Base-by-base conservation (phyloP, 2,329 filamentous ascomycete species). In the Neonectria magnoliae region DNA sequence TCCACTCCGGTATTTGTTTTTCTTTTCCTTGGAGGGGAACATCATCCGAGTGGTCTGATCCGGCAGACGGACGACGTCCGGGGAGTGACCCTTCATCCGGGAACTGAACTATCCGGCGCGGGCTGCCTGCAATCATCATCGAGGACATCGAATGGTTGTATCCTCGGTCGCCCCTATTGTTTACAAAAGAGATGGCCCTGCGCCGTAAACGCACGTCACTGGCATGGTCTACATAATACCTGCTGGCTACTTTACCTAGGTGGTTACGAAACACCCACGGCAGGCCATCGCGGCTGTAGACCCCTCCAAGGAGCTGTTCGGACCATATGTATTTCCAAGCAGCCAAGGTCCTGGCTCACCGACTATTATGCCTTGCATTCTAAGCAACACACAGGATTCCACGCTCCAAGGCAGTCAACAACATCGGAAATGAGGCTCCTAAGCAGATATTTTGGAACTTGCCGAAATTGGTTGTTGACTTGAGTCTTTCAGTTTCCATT, bases 401-500 rank as follows among this genome's bases (percentile, higher is more conserved):
- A 29, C 47, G 31, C 8, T 13, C 25, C 25, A 13, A 31, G 25
- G 47, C 16, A 50, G 11, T 9, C 27, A 50, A 31, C 16, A 5
- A 9, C n/a, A 8, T 11, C 31, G 16, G 47, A 31, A 50, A 31
- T 2, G 27, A n/a, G 25, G n/a, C 8, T 18, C 16, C 25, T 13
- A 7, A 10, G 16, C 4, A 31, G 10, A 14, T 1, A 5, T 8
- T 31, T 31, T 10, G 5, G 45, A 18, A 13, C n/a, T 31, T 16
- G 47, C 14, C 16, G 11, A 11, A 18, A 9, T n/a, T 9, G 16
- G 31, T 31, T 18, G n/a, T n/a, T 62, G 60, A 36, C 20, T 59
- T 59, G 60, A 44, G 31, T 57, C 59, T 56, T 65, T 62, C 60
- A 62, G 63, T 60, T 71, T 71, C 69, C 71, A 74, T 72, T 70